Conservation (phyloP, 371 early-diverging fungal genomes). For the Basidiobolus meristosporus region DNA sequence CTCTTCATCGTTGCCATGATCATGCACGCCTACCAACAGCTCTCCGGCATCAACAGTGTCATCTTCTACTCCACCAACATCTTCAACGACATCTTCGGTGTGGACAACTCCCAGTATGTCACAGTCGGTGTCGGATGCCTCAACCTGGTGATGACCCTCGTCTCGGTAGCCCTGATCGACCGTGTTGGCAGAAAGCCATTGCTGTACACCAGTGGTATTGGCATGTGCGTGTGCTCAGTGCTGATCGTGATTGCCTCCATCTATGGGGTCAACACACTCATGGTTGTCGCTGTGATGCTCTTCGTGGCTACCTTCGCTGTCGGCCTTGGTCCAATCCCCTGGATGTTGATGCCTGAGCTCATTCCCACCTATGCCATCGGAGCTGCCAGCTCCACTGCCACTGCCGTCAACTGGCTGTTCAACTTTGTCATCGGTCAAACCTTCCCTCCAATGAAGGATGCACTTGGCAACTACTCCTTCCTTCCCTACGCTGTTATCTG, state of each 20-base stretch:
- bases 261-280: slow-evolving; percentile 21
- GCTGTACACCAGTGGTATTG: slow-evolving; percentile 34
- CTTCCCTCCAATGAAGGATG: slow-evolving; percentile 35
- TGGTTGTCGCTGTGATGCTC: slow-evolving; percentile 45
- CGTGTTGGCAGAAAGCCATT: slow-evolving; percentile 50
- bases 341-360: slow-evolving; percentile 39
- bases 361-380: slow-evolving; percentile 45
- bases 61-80: slow-evolving; percentile 46
- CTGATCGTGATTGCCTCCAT: slow-evolving; percentile 31
- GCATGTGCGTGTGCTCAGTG: slow-evolving; percentile 24
- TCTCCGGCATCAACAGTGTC: slow-evolving; percentile 74
- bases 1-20: slow-evolving; percentile 22
- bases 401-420: slow-evolving; percentile 45
- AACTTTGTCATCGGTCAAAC: slow-evolving; percentile 41
- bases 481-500: slow-evolving; percentile 41
- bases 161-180: slow-evolving; percentile 40
- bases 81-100: slow-evolving; percentile 20
- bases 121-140: slow-evolving; percentile 25
- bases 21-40: slow-evolving; percentile 43
- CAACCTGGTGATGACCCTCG: slow-evolving; percentile 29
- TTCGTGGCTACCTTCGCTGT: slow-evolving; percentile 67
- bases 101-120: slow-evolving; percentile 19
- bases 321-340: slow-evolving; percentile 69
- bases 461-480: slow-evolving; percentile 43
- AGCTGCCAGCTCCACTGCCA: slow-evolving; percentile 32